Conservation (phyloP, 768 basidiomycete species). For the Xerocomellus chrysenteron region DNA sequence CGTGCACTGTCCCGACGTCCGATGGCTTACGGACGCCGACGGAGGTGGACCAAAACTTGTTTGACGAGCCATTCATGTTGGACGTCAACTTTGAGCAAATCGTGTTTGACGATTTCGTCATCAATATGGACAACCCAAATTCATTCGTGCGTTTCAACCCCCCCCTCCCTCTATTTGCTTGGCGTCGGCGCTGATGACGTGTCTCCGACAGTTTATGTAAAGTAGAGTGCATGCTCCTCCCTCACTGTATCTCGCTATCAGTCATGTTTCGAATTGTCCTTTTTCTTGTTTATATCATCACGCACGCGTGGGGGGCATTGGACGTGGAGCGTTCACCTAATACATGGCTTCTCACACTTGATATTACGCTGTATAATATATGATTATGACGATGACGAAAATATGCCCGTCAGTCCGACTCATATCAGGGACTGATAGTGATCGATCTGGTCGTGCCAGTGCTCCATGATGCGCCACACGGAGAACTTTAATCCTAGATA, state of each 20-base stretch:
- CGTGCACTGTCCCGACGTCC: neutral
- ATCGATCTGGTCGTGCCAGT: conserved; percentile 6
- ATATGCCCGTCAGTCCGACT: neutral
- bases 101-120: conserved; percentile 26
- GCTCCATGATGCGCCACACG: neutral
- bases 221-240: neutral
- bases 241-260: neutral
- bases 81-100: conserved; percentile 30
- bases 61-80: conserved; percentile 31
- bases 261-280: neutral
- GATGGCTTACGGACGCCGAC: neutral
- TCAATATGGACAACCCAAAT: conserved; percentile 24
- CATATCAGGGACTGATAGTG: conserved; percentile 1
- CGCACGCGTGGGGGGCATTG: neutral
- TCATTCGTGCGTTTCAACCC: conserved; percentile 33
- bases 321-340: conserved; percentile 14
- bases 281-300: neutral
- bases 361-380: neutral
- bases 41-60: conserved; percentile 22
- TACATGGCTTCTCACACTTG: neutral
- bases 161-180: neutral
- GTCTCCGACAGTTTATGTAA: conserved; percentile 25
- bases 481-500: conserved; percentile 1
- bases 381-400: neutral
- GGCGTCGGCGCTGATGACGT: conserved; percentile 8